Evolutionary conservation across 1,284 basidiomycete species (phyloP).

Genomic region (Leccinum subrobustum): DNA sequence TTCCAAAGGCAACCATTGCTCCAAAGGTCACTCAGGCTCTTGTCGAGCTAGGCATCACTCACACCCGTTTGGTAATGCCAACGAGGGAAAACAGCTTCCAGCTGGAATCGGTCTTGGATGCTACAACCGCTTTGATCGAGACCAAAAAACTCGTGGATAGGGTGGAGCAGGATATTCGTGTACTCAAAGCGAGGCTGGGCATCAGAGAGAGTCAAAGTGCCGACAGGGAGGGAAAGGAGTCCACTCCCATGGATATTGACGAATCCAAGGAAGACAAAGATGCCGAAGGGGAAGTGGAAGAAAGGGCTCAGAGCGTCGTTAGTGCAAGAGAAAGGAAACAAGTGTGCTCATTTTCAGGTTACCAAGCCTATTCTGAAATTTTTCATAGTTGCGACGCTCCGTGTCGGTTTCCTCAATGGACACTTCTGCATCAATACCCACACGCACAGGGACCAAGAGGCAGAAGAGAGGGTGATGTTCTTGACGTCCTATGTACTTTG

Average conservation of each 20-base stretch:
- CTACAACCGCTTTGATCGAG: constrained; percentile 74
- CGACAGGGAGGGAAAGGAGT: constrained; percentile 34
- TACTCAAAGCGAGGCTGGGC: constrained; percentile 67
- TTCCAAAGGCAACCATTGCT: constrained; percentile 71
- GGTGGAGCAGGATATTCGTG: constrained; percentile 79
- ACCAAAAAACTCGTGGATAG: constrained; percentile 87
- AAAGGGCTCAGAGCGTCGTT: constrained; percentile 62
- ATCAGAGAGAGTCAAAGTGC: constrained; percentile 45
- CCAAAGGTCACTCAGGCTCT: constrained; percentile 75
- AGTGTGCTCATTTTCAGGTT: constrained; percentile 37
- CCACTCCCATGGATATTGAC: constrained; percentile 36
- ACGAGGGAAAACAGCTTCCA: constrained; percentile 75
- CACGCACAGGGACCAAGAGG: constrained; percentile 53
- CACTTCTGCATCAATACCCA: constrained; percentile 51
- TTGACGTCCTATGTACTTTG: constrained; percentile 3
- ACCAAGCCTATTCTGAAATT: constrained; percentile 2
- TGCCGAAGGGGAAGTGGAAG: constrained; percentile 45
- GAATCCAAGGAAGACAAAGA: constrained; percentile 39
- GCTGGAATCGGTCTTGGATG: constrained; percentile 72
- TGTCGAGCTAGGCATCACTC: constrained; percentile 72
- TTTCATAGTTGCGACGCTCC: constrained; percentile 52
- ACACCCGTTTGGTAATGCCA: constrained; percentile 85
- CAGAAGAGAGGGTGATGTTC: constrained; percentile 50
- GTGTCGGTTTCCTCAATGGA: constrained; percentile 67
- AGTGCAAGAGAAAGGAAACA: constrained; percentile 62